Percentiles rank a stretch among this genome's conserved stretches.
Conservation (phyloP, 371 early-diverging fungal genomes). For the Mortierella polycephala region DNA sequence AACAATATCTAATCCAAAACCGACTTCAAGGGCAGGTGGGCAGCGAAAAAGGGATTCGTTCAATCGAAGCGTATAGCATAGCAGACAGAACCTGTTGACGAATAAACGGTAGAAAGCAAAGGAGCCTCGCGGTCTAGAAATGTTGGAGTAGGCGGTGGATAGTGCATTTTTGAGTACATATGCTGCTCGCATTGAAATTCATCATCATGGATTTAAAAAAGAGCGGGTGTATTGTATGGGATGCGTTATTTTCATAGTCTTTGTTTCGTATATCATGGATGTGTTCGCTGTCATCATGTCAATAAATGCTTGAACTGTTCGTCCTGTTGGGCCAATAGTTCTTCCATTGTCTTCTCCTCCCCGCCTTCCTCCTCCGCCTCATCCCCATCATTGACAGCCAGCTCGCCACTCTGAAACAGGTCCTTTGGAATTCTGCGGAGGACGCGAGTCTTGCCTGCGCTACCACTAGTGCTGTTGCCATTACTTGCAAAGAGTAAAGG, state of each 20-base stretch:
- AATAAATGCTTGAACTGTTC: constrained; percentile 12
- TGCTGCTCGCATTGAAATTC: too few species aligned
- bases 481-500: constrained; percentile 24
- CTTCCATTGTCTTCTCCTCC: constrained; percentile 44
- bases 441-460: constrained; percentile 31
- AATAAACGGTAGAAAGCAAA: too few species aligned
- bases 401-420: constrained; percentile 12
- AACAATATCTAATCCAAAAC: background rate
- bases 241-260: background rate
- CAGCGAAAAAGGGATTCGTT: too few species aligned
- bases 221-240: background rate
- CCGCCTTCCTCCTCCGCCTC: constrained; percentile 18
- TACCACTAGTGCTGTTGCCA: constrained; percentile 1
- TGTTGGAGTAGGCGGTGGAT: too few species aligned
- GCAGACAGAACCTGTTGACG: too few species aligned
- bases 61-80: too few species aligned
- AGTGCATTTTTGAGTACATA: too few species aligned
- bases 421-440: constrained; percentile 41
- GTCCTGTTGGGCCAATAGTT: constrained; percentile 46
- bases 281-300: background rate
- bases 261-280: background rate
- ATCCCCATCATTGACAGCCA: background rate
- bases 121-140: too few species aligned
- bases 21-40: too few species aligned
- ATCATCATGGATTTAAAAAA: background rate